Conservation (phyloP, 2,329 filamentous ascomycete species). For the Neonectria faginata region DNA sequence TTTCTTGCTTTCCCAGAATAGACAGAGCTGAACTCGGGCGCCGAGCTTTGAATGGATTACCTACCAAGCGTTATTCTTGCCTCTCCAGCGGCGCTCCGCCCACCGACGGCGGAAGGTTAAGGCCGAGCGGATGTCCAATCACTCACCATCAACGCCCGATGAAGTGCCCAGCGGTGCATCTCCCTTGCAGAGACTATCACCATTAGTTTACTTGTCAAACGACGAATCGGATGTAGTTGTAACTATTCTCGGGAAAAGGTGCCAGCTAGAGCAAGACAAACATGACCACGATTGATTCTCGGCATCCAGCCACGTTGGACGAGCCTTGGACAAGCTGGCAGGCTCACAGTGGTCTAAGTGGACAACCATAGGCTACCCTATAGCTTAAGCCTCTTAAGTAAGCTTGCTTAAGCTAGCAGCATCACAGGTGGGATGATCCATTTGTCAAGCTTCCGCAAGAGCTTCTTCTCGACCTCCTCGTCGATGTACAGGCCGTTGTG, state of each 20-base stretch:
- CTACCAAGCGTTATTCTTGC: neutral
- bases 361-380: too few relatives aligned
- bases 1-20: neutral
- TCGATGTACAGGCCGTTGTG: too few relatives aligned
- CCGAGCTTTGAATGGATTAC: neutral
- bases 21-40: neutral
- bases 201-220: constrained; percentile 23
- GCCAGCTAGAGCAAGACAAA: constrained; percentile 6
- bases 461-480: too few relatives aligned
- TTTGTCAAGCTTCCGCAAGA: too few relatives aligned
- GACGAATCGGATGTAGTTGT: neutral
- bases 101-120: constrained; percentile 18
- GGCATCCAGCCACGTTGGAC: neutral
- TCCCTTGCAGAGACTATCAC: constrained; percentile 2
- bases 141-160: neutral
- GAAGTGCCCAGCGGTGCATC: neutral
- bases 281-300: neutral
- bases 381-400: too few relatives aligned
- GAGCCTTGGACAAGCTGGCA: neutral
- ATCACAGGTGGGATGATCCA: too few relatives aligned
- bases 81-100: constrained; percentile 33
- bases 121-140: neutral
- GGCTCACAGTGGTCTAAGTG: neutral
- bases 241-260: constrained; percentile 1
- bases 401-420: too few relatives aligned